Evolutionary conservation across 257 asterid species (phyloP), one percentile per base, ranked within the genome.

Genomic region (Capsicum baccatum): DNA sequence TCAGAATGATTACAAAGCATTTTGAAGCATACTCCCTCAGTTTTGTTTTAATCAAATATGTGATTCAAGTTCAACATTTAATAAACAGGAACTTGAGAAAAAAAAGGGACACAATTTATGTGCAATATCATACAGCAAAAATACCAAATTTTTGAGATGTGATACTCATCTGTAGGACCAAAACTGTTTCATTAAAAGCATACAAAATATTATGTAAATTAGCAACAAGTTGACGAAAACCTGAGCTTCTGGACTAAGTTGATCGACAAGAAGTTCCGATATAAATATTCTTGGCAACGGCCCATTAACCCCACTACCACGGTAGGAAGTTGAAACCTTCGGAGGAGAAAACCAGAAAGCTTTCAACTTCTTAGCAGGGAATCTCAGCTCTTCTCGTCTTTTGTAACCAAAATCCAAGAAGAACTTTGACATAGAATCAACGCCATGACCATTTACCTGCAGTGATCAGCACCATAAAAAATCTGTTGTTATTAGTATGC

Each of bases 331-430:
- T 67, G 80, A 83, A 67, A 82, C 57, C 33, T 57, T 47, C 0
- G 98, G 98, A 17, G 99, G 98, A 48, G 99, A 92, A 88, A 93
- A 97, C 98, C 98, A 97, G 84, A 85, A 94, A 3, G 99, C 98
- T 86, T 91, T 97, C 91, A 97, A 83, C 91, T 95, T 97, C 90
- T 97, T 97, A 37, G 97, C 97, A 16, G 96, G 99, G 89, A 97
- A 97, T 74, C 93, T 91, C 90, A 97, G 69, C 88, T 97, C 98
- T 47, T 97, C 99, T 67, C 94, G 91, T 91, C 86, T 93, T 47
- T 86, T 90, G 85, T 94, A 97, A 81, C 98, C 98, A 79, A 90
- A 94, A 87, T 97, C 98, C 88, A 89, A 76, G 89, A 97, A 96
- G 80, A 93, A 54, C 70, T 88, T 94, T 4, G 98, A 94, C 91